Evolutionary conservation across 2,329 filamentous ascomycete genomes (phyloP).

Genomic region (Pseudocercospora eumusae): DNA sequence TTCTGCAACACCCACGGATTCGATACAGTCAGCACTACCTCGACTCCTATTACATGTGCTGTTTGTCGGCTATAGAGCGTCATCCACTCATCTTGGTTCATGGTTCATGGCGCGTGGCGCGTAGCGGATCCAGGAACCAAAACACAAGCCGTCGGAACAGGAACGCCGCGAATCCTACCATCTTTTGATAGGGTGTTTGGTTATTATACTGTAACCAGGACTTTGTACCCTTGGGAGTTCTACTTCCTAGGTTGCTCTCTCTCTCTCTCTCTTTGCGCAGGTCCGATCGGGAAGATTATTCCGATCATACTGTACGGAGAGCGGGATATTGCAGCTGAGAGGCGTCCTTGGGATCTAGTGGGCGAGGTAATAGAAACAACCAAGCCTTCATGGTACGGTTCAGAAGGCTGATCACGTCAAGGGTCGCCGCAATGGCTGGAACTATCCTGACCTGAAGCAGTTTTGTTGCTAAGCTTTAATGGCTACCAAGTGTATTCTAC

Average conservation of each 20-base stretch:
- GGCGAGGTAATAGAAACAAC: not conserved
- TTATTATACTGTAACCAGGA: not conserved
- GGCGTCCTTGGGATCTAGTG: no score
- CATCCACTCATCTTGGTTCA: not conserved
- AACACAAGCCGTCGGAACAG: not conserved
- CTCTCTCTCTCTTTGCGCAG: no score
- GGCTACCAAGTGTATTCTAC: not conserved
- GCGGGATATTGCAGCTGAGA: no score
- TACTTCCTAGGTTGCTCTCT: no score
- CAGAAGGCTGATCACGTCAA: not conserved
- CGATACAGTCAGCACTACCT: not conserved
- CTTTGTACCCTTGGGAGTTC: not conserved
- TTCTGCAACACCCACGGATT: not conserved
- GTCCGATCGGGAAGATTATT: not conserved
- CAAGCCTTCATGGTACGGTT: not conserved
- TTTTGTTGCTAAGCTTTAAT: not conserved
- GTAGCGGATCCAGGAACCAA: not conserved
- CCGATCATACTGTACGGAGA: not conserved
- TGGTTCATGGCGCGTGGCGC: no score
- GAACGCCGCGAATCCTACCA: conserved; percentile 1
- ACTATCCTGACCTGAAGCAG: not conserved
- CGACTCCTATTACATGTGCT: not conserved
- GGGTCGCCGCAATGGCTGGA: no score
- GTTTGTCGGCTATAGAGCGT: not conserved
- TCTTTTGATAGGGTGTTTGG: not conserved